Evolutionary conservation across 2,329 filamentous ascomycete species (phyloP).

Genomic region (Acarospora socialis): DNA sequence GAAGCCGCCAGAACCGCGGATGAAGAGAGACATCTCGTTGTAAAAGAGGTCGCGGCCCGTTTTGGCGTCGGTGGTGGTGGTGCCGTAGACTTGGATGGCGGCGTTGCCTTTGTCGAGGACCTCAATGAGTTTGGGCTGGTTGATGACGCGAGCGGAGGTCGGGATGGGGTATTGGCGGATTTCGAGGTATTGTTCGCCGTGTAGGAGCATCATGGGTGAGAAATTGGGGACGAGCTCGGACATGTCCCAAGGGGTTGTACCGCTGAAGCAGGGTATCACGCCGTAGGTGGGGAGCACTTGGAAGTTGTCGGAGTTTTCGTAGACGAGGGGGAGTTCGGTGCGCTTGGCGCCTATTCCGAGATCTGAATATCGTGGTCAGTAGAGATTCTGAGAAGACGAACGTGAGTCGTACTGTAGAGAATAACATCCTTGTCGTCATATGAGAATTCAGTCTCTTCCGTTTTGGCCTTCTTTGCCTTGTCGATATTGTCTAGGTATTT

Average conservation of each 20-base stretch:
- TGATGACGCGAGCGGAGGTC: constrained; percentile 62
- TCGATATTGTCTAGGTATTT: constrained; percentile 63
- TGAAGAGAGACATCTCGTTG: constrained; percentile 88
- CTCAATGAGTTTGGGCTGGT: constrained; percentile 70
- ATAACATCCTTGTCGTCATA: constrained; percentile 81
- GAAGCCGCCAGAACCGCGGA: constrained; percentile 38
- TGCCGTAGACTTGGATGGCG: constrained; percentile 65
- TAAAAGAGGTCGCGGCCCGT: constrained; percentile 89
- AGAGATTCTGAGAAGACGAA: too few relatives aligned
- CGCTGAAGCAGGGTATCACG: constrained; percentile 87
- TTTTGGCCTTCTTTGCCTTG: constrained; percentile 56
- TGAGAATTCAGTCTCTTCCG: constrained; percentile 59
- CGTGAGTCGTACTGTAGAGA: constrained; percentile 96
- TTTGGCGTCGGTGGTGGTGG: constrained; percentile 69
- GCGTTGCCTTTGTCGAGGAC: constrained; percentile 92
- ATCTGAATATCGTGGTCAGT: too few relatives aligned
- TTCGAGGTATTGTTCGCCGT: constrained; percentile 97
- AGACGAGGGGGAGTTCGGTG: constrained; percentile 74
- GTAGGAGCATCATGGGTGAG: constrained; percentile 94
- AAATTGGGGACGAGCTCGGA: constrained; percentile 87
- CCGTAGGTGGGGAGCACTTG: constrained; percentile 90
- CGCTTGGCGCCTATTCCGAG: constrained; percentile 85
- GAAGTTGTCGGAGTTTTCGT: constrained; percentile 83
- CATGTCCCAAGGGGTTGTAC: constrained; percentile 64
- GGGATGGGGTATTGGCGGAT: constrained; percentile 73